Conservation (phyloP, 2,329 filamentous ascomycete species). For the Colletotrichum eleusines region DNA sequence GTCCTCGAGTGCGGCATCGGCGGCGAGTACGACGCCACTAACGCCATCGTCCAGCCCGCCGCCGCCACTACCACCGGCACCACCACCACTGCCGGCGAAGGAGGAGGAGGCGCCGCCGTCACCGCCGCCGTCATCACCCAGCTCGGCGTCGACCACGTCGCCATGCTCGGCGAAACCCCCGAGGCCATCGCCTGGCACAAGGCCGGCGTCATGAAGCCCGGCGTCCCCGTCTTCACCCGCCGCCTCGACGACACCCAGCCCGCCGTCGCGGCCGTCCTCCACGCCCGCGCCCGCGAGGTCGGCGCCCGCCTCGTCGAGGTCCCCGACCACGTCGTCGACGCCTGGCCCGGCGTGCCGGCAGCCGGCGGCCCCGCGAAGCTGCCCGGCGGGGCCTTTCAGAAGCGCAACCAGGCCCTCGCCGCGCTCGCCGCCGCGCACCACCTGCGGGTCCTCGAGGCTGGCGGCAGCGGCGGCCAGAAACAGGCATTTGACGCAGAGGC, state of each 20-base stretch:
- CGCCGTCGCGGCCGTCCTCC: constrained; percentile 60
- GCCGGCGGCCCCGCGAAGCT: constrained; percentile 57
- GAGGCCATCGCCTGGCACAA: constrained; percentile 81
- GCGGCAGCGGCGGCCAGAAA: constrained; percentile 50
- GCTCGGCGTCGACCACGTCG: constrained; percentile 78
- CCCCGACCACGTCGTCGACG: constrained; percentile 15
- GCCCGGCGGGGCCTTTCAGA: constrained; percentile 68
- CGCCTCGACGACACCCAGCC: constrained; percentile 45
- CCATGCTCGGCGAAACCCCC: constrained; percentile 71
- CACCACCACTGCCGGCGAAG: too few species aligned
- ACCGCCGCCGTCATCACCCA: constrained; percentile 71
- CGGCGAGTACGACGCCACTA: constrained; percentile 77
- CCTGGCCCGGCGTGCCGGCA: constrained; percentile 30
- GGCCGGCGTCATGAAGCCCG: constrained; percentile 75
- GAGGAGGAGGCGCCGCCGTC: constrained; percentile 54
- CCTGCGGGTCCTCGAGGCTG: constrained; percentile 53
- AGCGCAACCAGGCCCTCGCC: constrained; percentile 67
- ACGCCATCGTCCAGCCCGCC: constrained; percentile 61
- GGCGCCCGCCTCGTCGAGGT: constrained; percentile 56
- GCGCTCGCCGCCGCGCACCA: constrained; percentile 57
- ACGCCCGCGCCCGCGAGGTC: constrained; percentile 65
- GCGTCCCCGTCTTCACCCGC: constrained; percentile 62
- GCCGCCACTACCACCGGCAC: too few species aligned
- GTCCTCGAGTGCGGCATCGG: constrained; percentile 77
- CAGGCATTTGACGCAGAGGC: constrained; percentile 47